Conservation (phyloP, 2,329 filamentous ascomycete genomes). For the Talaromyces sp. region DNA sequence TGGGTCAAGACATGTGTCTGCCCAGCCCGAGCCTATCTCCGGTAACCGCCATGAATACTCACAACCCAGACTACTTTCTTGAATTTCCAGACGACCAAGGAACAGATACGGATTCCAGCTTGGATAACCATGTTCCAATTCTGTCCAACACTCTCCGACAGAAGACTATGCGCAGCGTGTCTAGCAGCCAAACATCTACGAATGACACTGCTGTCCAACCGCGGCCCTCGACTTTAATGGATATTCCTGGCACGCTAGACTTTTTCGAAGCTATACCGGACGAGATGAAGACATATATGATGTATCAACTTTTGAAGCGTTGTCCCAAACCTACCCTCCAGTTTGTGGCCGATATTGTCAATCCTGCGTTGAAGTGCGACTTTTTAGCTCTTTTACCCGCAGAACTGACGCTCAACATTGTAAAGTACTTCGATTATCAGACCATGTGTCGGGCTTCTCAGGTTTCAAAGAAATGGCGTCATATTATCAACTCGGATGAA, state of each 20-base stretch:
- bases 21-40: conserved; percentile 94
- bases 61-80: conserved; percentile 43
- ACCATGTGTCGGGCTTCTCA: conserved; percentile 88
- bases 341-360: conserved; percentile 84
- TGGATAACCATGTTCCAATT: conserved; percentile 37
- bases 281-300: conserved; percentile 90
- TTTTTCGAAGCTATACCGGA: conserved; percentile 87
- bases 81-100: conserved; percentile 40
- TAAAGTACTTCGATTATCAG: conserved; percentile 78
- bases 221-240: conserved; percentile 55
- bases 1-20: conserved; percentile 82
- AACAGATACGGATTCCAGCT: conserved; percentile 42
- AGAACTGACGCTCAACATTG: conserved; percentile 82
- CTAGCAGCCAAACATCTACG: not conserved
- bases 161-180: conserved; percentile 17
- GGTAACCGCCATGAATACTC: conserved; percentile 69
- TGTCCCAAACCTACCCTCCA: conserved; percentile 86
- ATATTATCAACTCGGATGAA: conserved; percentile 87
- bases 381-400: conserved; percentile 79
- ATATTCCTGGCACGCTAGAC: conserved; percentile 82
- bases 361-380: conserved; percentile 91
- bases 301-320: conserved; percentile 89
- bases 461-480: conserved; percentile 91
- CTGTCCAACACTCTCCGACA: conserved; percentile 23
- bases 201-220: conserved; percentile 25